Evolutionary conservation across 495 filamentous ascomycete species (phyloP), one percentile per base, ranked within the genome.

Genomic region (Staphylotrichum longicolle): DNA sequence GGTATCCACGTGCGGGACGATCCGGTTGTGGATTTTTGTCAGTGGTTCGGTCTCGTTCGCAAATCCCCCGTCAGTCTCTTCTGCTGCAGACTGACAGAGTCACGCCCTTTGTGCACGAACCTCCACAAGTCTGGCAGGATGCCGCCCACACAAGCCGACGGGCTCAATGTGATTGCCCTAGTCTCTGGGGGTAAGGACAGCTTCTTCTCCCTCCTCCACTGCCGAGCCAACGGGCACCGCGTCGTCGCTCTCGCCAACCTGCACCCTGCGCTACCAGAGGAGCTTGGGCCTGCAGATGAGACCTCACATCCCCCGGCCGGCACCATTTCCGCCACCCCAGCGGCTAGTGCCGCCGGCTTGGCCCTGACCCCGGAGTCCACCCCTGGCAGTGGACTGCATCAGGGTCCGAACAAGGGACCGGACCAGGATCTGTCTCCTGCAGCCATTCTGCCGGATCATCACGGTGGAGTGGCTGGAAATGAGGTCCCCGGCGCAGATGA

Each of bases 101-200:
- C 9, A 9, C 14, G 40, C 40, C 40, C 40, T 11, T 12, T 12
- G 40, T 12, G 40, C 40, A 42, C 9, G 3, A 42, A 40, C 39
- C 50, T 53, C 11, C 34, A 9, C 40, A 8, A 9, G 7, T 41
- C 27, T 12, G 30, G 41, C 30, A 11, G 34, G 12, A 59, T 59
- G 51, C 58, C 60, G 58, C 34, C 40, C 41, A 30, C 53, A 27
- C 52, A 49, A 12, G 5, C 49, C 32, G 74, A 73, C 44, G 67
- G 73, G 41, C 79, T 94, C 27, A 88, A 93, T 58, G 94, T 96
- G 54, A 90, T 98, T 64, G 92, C 89, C 45, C 82, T 98, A 37
- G 87, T 98, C 62, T 98, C 94, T 14, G 94, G 94, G 61, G 94
- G 94, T 46, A 98, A 98, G 75, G 94, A 98, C 78, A 96, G 91